Evolutionary conservation across 2,329 filamentous ascomycete genomes (phyloP), one percentile per base, ranked within the genome.

Genomic region (Fusarium irregulare): DNA sequence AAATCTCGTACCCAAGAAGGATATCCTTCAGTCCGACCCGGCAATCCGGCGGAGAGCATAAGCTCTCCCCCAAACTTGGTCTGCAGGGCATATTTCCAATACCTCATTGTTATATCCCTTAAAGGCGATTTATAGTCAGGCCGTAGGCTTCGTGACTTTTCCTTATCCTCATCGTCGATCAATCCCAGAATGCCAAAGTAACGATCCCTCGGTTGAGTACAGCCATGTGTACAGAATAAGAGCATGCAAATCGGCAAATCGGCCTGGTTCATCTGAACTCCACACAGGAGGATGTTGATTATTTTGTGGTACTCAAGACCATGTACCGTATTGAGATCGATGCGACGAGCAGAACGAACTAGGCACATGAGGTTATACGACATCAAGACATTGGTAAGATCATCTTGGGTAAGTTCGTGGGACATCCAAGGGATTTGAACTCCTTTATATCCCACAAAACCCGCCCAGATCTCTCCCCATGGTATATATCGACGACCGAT

Each of bases 171-270:
- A 3, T 47, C 51, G 3, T 63, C 20, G 2, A 65, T 7, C 51
- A 65, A 20, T 1, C 62, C 51, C 2, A 65, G 40, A n/a, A 65
- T 57, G 13, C 45, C 58, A 12, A 65, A 63, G 27, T 65, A 63
- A 6, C 57, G 51, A 14, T 65, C 62, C 10, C 45, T 32, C 0
- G 62, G 58, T 14, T 46, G 32, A 9, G 27, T 65, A 18, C 58
- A 63, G 4, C n/a, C 21, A 3, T 49, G 41, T 6, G 34, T 41
- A 9, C 8, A 56, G 3, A 65, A 65, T 6, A 40, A 4, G 0
- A 53, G 13, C 25, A 65, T 25, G 3, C 8, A 27, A 14, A 37
- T 12, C 0, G 50, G 14, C 1, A 65, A 18, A 6, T n/a, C 42
- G 5, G 20, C 37, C 9, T 51, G 46, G 9, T 44, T 21, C 12